Conservation (phyloP, 805 yeast genomes). For the Monosporozyma aquatica region DNA sequence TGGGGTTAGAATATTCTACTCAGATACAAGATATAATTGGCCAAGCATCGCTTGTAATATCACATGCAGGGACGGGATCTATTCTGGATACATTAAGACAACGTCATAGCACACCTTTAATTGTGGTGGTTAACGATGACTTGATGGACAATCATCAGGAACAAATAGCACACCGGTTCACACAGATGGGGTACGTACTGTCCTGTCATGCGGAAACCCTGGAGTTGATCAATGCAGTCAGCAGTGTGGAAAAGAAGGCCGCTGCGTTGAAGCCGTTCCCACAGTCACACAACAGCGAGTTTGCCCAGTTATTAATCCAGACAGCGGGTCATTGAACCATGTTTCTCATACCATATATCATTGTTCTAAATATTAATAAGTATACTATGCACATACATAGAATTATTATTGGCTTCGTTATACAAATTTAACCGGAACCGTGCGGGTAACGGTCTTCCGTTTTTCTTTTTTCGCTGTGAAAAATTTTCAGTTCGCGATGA, state of each 20-base stretch:
- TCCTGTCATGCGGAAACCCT: conserved; percentile 14
- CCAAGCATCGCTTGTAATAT: conserved; percentile 47
- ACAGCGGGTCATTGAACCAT: conserved; percentile 1
- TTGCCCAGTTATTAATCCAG: conserved; percentile 10
- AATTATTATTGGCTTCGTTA: too few relatives aligned
- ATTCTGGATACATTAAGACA: conserved; percentile 67
- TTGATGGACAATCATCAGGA: conserved; percentile 85
- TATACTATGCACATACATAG: too few relatives aligned
- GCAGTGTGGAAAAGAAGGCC: not conserved
- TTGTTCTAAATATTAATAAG: too few relatives aligned
- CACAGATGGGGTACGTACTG: conserved; percentile 23
- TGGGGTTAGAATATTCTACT: conserved; percentile 11
- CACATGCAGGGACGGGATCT: conserved; percentile 93
- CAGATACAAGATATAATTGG: conserved; percentile 10
- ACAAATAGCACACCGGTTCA: conserved; percentile 61
- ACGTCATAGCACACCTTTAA: conserved; percentile 37
- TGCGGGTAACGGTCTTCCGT: not conserved
- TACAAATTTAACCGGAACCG: too few relatives aligned
- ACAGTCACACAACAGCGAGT: conserved; percentile 10
- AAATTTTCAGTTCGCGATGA: conserved; percentile 2
- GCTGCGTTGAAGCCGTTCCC: conserved; percentile 10
- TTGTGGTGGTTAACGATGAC: conserved; percentile 60
- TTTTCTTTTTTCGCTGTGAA: not conserved
- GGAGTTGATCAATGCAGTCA: not conserved
- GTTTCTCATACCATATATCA: too few relatives aligned